A percentile compares a stretch with the other conserved stretches of the same genome.
These are phyloP conservation scores for Aspergillus indologenus DNA, from an alignment of 495 filamentous ascomycete genomes.

Conservation along the genomic window DNA sequence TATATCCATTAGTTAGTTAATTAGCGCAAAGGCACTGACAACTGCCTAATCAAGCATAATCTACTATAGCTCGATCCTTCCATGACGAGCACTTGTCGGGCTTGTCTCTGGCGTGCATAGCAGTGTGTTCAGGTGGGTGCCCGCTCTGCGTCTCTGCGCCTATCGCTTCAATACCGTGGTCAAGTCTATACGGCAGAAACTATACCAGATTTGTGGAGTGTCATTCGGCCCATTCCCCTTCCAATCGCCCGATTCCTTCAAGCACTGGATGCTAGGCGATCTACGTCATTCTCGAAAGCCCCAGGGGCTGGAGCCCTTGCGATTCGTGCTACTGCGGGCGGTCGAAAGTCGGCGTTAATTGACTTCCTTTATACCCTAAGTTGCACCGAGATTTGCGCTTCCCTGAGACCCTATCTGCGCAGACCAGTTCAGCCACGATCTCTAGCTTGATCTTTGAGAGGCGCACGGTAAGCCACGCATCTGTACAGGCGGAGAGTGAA, in stretches of 20 bases:
- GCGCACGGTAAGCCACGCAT: not conserved
- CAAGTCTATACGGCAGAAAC: not conserved
- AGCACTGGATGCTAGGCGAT: not conserved
- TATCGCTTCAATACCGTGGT: not conserved
- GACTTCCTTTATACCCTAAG: not conserved
- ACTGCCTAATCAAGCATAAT: not conserved
- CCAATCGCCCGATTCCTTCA: not conserved
- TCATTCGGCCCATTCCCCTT: not conserved
- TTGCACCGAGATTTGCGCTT: not conserved
- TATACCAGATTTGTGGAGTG: not conserved
- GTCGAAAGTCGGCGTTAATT: not conserved
- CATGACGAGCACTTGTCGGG: not conserved
- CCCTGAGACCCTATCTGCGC: slow-evolving; percentile 1
- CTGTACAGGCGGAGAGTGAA: not conserved
- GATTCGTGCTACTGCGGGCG: not conserved
- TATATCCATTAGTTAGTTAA: not conserved
- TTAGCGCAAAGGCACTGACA: not conserved
- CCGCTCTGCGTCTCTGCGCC: not conserved
- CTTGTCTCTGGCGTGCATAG: not conserved
- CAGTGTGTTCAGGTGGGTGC: too few species aligned
- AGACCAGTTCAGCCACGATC: slow-evolving; percentile 1
- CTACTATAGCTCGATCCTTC: not conserved
- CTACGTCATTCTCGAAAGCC: not conserved
- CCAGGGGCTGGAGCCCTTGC: not conserved
- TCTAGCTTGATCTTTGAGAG: not conserved